Conservation (phyloP, 78 protist species). For the Reticulomyxa filosa region DNA sequence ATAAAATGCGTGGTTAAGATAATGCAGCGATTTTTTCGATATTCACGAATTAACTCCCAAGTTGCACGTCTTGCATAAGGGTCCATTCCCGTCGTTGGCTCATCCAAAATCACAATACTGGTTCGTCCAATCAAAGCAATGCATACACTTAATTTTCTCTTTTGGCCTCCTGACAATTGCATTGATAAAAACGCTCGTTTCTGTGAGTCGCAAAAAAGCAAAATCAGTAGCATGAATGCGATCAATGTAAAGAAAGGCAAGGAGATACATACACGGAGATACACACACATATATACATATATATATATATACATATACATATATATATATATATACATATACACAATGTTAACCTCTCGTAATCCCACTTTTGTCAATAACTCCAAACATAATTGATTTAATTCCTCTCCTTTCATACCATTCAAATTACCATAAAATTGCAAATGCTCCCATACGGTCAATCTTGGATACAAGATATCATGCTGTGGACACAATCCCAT, state of each 20-base stretch:
- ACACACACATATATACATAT: too few relatives aligned
- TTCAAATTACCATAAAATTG: too few relatives aligned
- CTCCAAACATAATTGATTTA: too few relatives aligned
- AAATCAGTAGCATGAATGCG: not conserved
- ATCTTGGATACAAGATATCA: slow-evolving; percentile 42
- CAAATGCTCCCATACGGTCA: slow-evolving; percentile 49
- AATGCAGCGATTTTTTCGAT: not conserved
- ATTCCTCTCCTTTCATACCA: too few relatives aligned
- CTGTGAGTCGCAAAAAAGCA: too few relatives aligned
- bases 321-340: too few relatives aligned
- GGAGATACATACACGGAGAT: slow-evolving; percentile 5
- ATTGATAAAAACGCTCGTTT: not conserved
- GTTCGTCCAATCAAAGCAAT: not conserved
- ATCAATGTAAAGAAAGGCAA: not conserved
- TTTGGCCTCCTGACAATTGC: slow-evolving; percentile 2
- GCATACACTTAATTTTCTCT: not conserved
- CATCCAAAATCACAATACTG: slow-evolving; percentile 2
- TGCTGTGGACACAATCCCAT: slow-evolving; percentile 72
- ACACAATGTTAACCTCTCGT: too few relatives aligned
- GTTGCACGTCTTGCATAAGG: slow-evolving; percentile 6
- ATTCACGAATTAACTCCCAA: not conserved
- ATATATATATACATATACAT: not conserved
- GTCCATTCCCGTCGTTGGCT: slow-evolving; percentile 24
- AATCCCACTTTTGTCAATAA: too few relatives aligned
- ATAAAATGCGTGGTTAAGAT: slow-evolving; percentile 6